Base-by-base conservation (phyloP, 2,329 filamentous ascomycete genomes). In the Mycocentrospora acerina region DNA sequence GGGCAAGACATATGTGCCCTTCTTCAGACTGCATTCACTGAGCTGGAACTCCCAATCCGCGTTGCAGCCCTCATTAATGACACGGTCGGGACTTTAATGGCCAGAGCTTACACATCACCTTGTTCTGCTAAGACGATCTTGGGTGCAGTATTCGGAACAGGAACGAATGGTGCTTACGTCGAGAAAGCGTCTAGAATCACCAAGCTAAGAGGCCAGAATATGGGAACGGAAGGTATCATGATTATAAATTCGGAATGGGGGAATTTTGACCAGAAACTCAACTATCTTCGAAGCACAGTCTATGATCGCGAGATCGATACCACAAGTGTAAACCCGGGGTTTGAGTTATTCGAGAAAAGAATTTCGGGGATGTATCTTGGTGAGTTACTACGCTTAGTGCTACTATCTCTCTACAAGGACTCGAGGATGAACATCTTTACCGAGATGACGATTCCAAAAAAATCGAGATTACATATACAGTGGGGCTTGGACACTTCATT, bases 331-430 rank as follows among this genome's bases (percentile, higher is more conserved):
- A 96, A 96, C 69, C 90, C 89, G 0, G 90, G 90, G 13, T 80
- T 93, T 45, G 90, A 96, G 64, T 94, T 95, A 86, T 96, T 95
- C n/a, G n/a, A n/a, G n/a, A n/a, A n/a, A n/a, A n/a, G n/a, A n/a
- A n/a, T n/a, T n/a, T n/a, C n/a, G n/a, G n/a, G n/a, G n/a, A n/a
- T n/a, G n/a, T n/a, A n/a, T n/a, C n/a, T n/a, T n/a, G n/a, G n/a
- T n/a, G n/a, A n/a, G n/a, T n/a, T n/a, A n/a, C n/a, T n/a, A n/a
- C n/a, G n/a, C n/a, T n/a, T n/a, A n/a, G n/a, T n/a, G n/a, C n/a
- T n/a, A n/a, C n/a, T n/a, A n/a, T n/a, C n/a, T n/a, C n/a, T n/a
- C n/a, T n/a, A n/a, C n/a, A n/a, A n/a, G n/a, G n/a, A n/a, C n/a
- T n/a, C n/a, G n/a, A n/a, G n/a, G n/a, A n/a, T n/a, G n/a, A n/a